These are phyloP conservation scores for Pharnaceum exiguum DNA, from an alignment of 148 eudicot species.

Conservation along the genomic window DNA sequence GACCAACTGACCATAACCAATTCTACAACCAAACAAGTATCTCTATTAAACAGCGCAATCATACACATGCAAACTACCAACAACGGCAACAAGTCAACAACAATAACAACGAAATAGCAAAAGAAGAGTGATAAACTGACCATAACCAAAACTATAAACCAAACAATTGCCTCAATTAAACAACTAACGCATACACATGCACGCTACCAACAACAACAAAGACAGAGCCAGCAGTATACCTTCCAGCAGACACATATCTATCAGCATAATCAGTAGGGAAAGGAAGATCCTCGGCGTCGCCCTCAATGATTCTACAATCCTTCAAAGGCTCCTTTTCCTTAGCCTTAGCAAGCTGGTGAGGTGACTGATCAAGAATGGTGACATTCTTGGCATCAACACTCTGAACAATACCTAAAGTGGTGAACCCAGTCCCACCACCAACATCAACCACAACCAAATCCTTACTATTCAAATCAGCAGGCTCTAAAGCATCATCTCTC, in stretches of 20 bases:
- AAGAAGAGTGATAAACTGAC: too few relatives aligned
- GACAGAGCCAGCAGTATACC: conserved; percentile 31
- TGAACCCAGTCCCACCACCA: conserved; percentile 92
- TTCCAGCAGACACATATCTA: conserved; percentile 92
- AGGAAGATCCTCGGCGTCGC: conserved; percentile 95
- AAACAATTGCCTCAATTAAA: not conserved
- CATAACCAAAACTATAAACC: too few relatives aligned
- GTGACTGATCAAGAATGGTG: conserved; percentile 87
- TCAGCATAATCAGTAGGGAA: conserved; percentile 87
- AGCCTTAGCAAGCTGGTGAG: conserved; percentile 90
- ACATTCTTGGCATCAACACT: conserved; percentile 92
- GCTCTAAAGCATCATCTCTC: conserved; percentile 89
- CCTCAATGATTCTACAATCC: conserved; percentile 76
- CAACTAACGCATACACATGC: not conserved
- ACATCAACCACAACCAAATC: conserved; percentile 73
- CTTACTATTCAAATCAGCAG: conserved; percentile 60
- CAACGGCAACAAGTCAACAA: too few relatives aligned
- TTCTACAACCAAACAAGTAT: too few relatives aligned
- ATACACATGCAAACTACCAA: too few relatives aligned
- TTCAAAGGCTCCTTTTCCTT: conserved; percentile 77
- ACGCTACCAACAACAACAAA: not conserved
- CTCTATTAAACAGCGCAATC: too few relatives aligned
- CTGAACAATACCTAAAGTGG: conserved; percentile 77
- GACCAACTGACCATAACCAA: too few relatives aligned
- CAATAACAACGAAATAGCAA: too few relatives aligned